Evolutionary conservation across 768 basidiomycete species (phyloP).

Genomic region (Leccinum olivaceopallidum): DNA sequence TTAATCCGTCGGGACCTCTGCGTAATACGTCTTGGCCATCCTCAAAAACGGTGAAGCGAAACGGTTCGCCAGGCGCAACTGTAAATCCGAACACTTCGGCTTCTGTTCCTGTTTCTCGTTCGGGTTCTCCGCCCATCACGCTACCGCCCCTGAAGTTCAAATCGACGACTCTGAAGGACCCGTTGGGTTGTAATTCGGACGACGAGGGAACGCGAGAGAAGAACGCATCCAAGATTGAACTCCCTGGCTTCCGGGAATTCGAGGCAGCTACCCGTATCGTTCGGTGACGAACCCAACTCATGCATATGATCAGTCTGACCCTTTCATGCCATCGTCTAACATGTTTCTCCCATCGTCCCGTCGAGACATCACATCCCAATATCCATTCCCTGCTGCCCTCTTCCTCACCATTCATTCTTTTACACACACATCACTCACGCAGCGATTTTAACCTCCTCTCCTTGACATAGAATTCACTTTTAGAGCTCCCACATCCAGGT

Average conservation of each 20-base stretch:
- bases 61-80: conserved; percentile 12
- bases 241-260: conserved; percentile 65
- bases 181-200: conserved; percentile 20
- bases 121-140: conserved; percentile 70
- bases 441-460: conserved; percentile 8
- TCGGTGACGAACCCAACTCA: conserved; percentile 18
- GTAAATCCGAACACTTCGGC: conserved; percentile 13
- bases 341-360: conserved; percentile 9
- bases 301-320: conserved; percentile 5
- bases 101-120: conserved; percentile 55
- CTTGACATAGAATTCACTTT: conserved; percentile 23
- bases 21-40: conserved; percentile 42
- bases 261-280: conserved; percentile 46
- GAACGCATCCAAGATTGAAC: conserved; percentile 41
- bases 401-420: conserved; percentile 8
- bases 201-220: conserved; percentile 23
- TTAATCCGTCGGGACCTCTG: conserved; percentile 41
- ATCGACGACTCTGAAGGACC: conserved; percentile 20
- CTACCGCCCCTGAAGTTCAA: conserved; percentile 65
- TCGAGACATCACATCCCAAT: conserved; percentile 25
- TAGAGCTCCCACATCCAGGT: conserved; percentile 22
- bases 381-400: conserved; percentile 2
- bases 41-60: conserved; percentile 17
- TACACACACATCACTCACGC: conserved; percentile 10
- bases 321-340: conserved; percentile 1